These are phyloP conservation scores for Colletotrichum sp. DNA, from an alignment of 2,329 filamentous ascomycete species.

Conservation along the genomic window DNA sequence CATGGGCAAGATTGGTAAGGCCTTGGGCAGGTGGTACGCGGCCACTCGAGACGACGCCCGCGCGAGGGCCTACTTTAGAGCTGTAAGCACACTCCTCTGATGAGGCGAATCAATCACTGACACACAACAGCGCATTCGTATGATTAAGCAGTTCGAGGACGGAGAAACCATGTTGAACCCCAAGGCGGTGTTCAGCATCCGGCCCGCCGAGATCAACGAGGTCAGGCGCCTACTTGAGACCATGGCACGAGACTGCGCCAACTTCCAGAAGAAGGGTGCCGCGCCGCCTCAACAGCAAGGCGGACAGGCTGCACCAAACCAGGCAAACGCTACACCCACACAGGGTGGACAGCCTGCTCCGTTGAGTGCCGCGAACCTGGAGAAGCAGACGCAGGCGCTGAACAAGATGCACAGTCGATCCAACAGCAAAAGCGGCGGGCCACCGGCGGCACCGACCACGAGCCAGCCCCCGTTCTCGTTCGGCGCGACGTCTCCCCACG, in stretches of 20 bases:
- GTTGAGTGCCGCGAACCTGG: conserved; percentile 53
- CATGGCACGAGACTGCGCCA: conserved; percentile 55
- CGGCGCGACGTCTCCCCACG: conserved; percentile 62
- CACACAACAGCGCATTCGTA: conserved; percentile 52
- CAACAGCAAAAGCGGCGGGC: conserved; percentile 50
- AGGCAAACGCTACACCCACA: conserved; percentile 18
- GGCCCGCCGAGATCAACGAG: conserved; percentile 55
- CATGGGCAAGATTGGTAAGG: conserved; percentile 49
- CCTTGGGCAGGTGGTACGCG: conserved; percentile 53
- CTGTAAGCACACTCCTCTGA: conserved; percentile 42
- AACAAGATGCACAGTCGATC: conserved; percentile 52
- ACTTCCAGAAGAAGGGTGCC: conserved; percentile 29
- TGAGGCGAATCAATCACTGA: conserved; percentile 33
- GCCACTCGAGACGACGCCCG: conserved; percentile 54
- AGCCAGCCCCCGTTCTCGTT: conserved; percentile 62
- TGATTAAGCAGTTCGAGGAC: conserved; percentile 59
- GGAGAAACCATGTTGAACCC: conserved; percentile 49
- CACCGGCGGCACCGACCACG: conserved; percentile 63
- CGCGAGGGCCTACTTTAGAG: conserved; percentile 57
- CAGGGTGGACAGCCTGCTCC: conserved; percentile 28
- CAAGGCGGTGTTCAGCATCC: conserved; percentile 57
- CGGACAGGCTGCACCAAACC: conserved; percentile 26
- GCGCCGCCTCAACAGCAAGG: conserved; percentile 1
- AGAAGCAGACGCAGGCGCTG: conserved; percentile 55
- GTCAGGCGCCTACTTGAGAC: conserved; percentile 52